These are phyloP conservation scores for Talaromyces sp. DNA, from an alignment of 2,329 filamentous ascomycete genomes.

Conservation along the genomic window DNA sequence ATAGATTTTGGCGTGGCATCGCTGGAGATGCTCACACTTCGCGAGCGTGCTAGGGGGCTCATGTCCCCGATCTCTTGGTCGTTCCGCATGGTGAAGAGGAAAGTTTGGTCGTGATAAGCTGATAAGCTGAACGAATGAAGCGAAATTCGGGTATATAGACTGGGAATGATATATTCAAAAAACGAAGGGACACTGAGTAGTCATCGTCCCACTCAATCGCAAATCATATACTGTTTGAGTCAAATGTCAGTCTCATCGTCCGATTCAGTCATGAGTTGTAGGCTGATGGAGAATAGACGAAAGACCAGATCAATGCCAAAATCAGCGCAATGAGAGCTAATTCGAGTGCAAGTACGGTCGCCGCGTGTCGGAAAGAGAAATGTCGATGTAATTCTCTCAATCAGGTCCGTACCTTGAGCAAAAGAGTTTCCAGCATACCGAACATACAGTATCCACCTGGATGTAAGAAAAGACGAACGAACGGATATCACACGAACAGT, in stretches of 20 bases:
- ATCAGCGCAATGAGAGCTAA: background rate
- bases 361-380: background rate
- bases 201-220: slow-evolving; percentile 1
- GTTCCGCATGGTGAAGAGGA: slow-evolving; percentile 2
- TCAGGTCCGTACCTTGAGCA: slow-evolving; percentile 2
- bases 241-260: background rate
- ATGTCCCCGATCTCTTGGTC: slow-evolving; percentile 11
- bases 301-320: background rate
- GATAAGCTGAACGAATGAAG: background rate
- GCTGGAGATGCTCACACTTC: slow-evolving; percentile 37
- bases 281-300: background rate
- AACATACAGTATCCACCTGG: background rate
- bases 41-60: slow-evolving; percentile 29
- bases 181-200: background rate
- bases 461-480: background rate
- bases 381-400: background rate
- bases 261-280: background rate
- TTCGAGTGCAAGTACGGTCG: background rate
- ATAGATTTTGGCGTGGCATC: slow-evolving; percentile 30
- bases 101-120: background rate
- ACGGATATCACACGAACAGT: background rate
- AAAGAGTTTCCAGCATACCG: background rate
- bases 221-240: background rate
- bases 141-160: slow-evolving; percentile 1
- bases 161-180: background rate